Base-by-base conservation (phyloP, 2,329 filamentous ascomycete genomes). In the Xylaria sp. region DNA sequence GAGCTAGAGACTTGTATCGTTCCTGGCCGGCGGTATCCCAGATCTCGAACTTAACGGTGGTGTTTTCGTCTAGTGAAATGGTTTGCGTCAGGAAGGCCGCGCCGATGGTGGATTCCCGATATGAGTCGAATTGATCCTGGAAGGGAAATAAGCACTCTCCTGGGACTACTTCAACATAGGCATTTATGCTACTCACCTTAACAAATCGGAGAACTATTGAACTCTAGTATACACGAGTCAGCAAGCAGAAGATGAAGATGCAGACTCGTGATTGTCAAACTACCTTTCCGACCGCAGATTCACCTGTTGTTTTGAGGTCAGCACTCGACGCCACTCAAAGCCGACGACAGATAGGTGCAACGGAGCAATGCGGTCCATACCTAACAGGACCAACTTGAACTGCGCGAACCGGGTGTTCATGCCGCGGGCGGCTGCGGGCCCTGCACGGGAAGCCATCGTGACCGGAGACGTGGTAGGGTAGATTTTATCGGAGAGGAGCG, bases 11-110 rank as follows among this genome's bases (percentile, higher is more conserved):
- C 82, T 97, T 97, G 84, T 97, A 99, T 71, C 95, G 87, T 78
- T 99, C 94, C 78, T 99, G 94, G 61, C 94, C 94, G 60, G 94
- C 94, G 8, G 94, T 99, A 76, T 97, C 92, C 92, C 94, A 99
- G 72, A 99, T 99, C 78, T 99, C 94, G 71, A 99, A 99, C 81
- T 99, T 99, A 76, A 99, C 93, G 52, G 94, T 99, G 56, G 94
- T 97, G 76, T 87, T 94, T 72, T 97, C 94, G 74, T 97, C 93
- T 75, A 99, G 89, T 54, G 93, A 93, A 74, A 99, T 97, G 65
- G 94, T 99, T 78, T 99, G 94, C 69, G 94, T 99, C 65, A 99
- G 85, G 83, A 99, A 99, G 65, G 95, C 95, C 67, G 95, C 94
- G 75, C 94, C 93, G 77, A 97, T 97, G 59, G 93, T 97, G 52